phyloP scores from a whole-genome alignment of 768 basidiomycete genomes.

The Boletus rubropictus region DNA sequence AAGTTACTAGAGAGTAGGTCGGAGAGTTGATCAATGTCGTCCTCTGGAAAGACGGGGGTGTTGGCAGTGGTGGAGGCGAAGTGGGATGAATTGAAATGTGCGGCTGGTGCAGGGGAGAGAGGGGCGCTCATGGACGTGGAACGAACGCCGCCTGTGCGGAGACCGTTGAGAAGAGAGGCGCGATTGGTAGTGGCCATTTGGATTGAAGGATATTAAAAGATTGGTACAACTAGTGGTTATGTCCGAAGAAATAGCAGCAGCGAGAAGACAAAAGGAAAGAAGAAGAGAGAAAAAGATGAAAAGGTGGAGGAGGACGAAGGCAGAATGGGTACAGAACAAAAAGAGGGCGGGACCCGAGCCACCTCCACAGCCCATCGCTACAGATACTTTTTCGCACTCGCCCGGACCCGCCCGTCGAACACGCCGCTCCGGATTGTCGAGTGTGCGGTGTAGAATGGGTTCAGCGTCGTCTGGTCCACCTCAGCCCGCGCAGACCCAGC shows the following conservation, averaged over 20 bases:
- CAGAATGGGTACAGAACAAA: too few species aligned
- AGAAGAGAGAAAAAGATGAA: slow-evolving; percentile 10
- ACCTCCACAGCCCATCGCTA: slow-evolving; percentile 24
- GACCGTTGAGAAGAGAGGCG: slow-evolving; percentile 81
- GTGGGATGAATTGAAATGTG: slow-evolving; percentile 60
- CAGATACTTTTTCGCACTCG: slow-evolving; percentile 82
- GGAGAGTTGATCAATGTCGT: slow-evolving; percentile 54
- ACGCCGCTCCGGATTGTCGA: slow-evolving; percentile 69
- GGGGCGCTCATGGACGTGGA: slow-evolving; percentile 57
- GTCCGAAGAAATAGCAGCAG: slow-evolving; percentile 6
- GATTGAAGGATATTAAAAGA: slow-evolving; percentile 16
- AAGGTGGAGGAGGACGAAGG: too few species aligned
- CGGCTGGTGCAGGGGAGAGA: slow-evolving; percentile 60
- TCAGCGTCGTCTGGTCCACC: slow-evolving; percentile 63
- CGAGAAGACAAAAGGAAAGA: slow-evolving; percentile 11
- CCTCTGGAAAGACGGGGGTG: slow-evolving; percentile 41
- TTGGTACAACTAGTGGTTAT: slow-evolving; percentile 16
- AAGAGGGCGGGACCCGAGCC: slow-evolving; percentile 14
- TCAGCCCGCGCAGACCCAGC: background rate
- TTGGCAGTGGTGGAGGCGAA: slow-evolving; percentile 41
- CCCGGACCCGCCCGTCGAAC: slow-evolving; percentile 81
- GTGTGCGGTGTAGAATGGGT: slow-evolving; percentile 95
- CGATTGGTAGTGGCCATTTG: slow-evolving; percentile 51
- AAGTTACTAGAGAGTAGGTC: slow-evolving; percentile 51
- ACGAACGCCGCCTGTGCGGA: slow-evolving; percentile 87